Base-by-base conservation (phyloP, 257 asterid species). In the Solanum clarkiae region DNA sequence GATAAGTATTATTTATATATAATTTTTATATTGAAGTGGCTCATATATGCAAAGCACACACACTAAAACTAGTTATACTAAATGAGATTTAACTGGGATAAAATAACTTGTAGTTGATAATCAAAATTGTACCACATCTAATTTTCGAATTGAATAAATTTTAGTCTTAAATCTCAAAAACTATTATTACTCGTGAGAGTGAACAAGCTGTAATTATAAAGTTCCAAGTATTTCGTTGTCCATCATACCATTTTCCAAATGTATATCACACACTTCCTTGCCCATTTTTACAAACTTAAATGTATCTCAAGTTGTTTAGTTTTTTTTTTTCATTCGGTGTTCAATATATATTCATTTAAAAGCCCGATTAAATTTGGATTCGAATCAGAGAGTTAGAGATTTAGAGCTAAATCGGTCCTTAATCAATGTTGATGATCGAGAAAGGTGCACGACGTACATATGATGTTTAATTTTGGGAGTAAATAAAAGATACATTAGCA, bases 311-410 rank as follows among this genome's bases (percentile, higher is more conserved):
- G 1, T 65, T 12, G 6, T 42, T 44, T 36, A 36, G 40, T 0
- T 3, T 36, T 36, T 36, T 4, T 36, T 36, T 36, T 0, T 36
- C 40, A 36, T 36, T 4, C 0, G 0, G 6, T 36, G 6, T 4
- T 36, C 40, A 4, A 36, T 36, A 36, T 36, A 36, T 36, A 36
- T 36, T 5, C 2, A 36, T 5, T 4, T 36, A 4, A 36, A 6
- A 36, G 42, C 1, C 6, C 1, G 1, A 36, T 5, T 36, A 36
- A 36, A 36, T 36, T 36, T 36, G 1, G 1, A 36, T 36, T 36
- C 42, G 6, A 6, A 4, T 36, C 6, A 5, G 0, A 36, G 0
- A 36, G 1, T 4, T 5, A 0, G 6, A 36, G 0, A 36, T 36
- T 32, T 5, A 36, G 1, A 1, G 6, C 0, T 36, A 5, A 36